These are phyloP conservation scores for Arachnomyces sp. DNA, from an alignment of 2,329 filamentous ascomycete genomes.

Conservation along the genomic window DNA sequence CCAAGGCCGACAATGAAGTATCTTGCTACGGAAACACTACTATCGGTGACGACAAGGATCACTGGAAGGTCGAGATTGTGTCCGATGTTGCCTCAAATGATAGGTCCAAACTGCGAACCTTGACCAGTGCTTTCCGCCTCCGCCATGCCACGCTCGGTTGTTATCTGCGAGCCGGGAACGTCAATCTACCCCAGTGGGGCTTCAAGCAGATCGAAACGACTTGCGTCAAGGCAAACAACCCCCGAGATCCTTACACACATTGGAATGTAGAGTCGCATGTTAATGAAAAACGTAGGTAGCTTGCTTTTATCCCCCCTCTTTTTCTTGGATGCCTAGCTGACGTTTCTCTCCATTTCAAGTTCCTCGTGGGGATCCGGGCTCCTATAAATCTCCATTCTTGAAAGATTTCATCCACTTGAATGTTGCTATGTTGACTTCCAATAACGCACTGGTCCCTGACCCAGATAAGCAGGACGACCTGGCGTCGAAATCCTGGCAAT, in stretches of 20 bases:
- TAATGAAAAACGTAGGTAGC: conserved; percentile 77
- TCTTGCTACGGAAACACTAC: conserved; percentile 94
- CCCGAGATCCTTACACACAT: conserved; percentile 87
- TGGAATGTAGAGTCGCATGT: conserved; percentile 97
- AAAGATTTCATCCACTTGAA: conserved; percentile 97
- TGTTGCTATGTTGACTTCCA: conserved; percentile 99
- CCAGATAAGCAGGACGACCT: conserved; percentile 98
- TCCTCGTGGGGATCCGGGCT: conserved; percentile 76
- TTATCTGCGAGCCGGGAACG: conserved; percentile 89
- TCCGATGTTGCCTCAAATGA: conserved; percentile 82
- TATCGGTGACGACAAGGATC: conserved; percentile 92
- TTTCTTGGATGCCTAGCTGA: neutral
- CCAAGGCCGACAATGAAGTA: conserved; percentile 84
- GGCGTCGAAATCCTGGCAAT: conserved; percentile 96
- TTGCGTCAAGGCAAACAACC: conserved; percentile 87
- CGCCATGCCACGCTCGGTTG: conserved; percentile 75
- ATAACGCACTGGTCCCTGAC: conserved; percentile 94
- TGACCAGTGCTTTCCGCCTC: conserved; percentile 88
- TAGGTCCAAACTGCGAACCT: conserved; percentile 72
- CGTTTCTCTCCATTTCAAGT: conserved; percentile 45
- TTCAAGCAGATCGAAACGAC: conserved; percentile 99
- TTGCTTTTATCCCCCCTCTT: neutral
- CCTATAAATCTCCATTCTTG: conserved; percentile 94
- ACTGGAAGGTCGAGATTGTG: conserved; percentile 91
- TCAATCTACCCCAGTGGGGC: conserved; percentile 96